Base-by-base conservation (phyloP, 192 early-diverging fungal species). In the Podila clonocystis region DNA sequence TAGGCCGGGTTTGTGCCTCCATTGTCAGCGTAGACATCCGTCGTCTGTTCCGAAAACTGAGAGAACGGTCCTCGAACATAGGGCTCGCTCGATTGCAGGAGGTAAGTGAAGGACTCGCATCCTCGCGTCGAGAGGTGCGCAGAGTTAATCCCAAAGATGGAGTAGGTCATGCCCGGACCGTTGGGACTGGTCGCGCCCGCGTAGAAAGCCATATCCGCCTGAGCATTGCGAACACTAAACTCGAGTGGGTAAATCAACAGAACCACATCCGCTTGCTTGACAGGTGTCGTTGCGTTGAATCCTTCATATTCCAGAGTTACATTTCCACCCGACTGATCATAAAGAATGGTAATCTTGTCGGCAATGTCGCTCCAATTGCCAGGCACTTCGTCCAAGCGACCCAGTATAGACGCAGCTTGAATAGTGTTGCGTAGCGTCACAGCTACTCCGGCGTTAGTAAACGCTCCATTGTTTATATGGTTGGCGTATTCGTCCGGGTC, bases 151-250 rank as follows among this genome's bases (percentile, higher is more conserved):
- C 79, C 66, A 60, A 74, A 82, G 45, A 82, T 82, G 17, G 79
- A 82, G 50, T 82, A 82, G 24, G 79, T 82, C 79, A 82, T 82
- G 3, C 79, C 79, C 0, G 79, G 79, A 3, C 79, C 79, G 30
- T 82, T 82, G 11, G 79, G 79, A 26, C 79, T 82, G 62, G 45
- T 82, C 12, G 79, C 79, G 9, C 79, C 79, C 3, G 79, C 67
- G 22, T 82, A 82, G 36, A 82, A 82, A 1, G 72, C 67, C 34
- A 82, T 7, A 33, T 82, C 79, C 20, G 52, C 63, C 20, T 49
- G 29, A 6, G 79, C 30, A 31, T 82, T 60, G 0, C n/a, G 52
- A 4, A 82, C 72, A 19, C 33, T 59, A 49, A 33, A 82, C 30
- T 82, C 70, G 24, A 82, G 67, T 41, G 79, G 79, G 45, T 82